These are phyloP conservation scores for Elongisporangium anandrum DNA, from an alignment of 352 stramenopile genomes.

Conservation along the genomic window DNA sequence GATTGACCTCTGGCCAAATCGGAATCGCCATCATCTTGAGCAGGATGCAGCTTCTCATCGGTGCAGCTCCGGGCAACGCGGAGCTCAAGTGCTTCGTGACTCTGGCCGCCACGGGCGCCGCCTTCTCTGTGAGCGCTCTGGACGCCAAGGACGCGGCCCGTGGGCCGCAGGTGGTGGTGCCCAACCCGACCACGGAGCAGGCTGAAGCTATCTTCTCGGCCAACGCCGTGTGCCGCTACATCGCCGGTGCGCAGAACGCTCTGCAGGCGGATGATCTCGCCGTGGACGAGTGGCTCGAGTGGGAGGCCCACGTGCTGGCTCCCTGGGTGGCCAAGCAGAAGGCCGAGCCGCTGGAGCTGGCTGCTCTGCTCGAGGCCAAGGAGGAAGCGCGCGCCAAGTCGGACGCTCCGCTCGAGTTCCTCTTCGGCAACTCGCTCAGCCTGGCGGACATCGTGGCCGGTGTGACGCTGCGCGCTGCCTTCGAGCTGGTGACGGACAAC, in stretches of 20 bases:
- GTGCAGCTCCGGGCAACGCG: conserved; percentile 49
- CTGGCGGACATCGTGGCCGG: conserved; percentile 72
- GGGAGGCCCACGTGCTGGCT: conserved; percentile 63
- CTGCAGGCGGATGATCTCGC: conserved; percentile 69
- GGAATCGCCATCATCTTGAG: neutral
- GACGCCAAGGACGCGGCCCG: conserved; percentile 57
- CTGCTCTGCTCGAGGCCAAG: conserved; percentile 51
- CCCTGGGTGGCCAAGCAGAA: conserved; percentile 55
- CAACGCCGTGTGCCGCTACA: conserved; percentile 75
- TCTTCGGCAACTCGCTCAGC: conserved; percentile 59
- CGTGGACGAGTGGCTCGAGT: conserved; percentile 82
- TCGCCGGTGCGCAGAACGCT: conserved; percentile 29
- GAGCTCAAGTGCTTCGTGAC: conserved; percentile 84
- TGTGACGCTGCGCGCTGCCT: conserved; percentile 56
- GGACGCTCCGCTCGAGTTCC: conserved; percentile 39
- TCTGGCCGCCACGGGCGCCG: conserved; percentile 36
- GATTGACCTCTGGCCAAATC: neutral
- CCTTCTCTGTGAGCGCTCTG: conserved; percentile 43
- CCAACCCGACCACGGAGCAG: conserved; percentile 8
- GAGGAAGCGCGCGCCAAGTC: conserved; percentile 51
- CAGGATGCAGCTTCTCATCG: conserved; percentile 68
- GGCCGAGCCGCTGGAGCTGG: conserved; percentile 25
- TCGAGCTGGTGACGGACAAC: conserved; percentile 48
- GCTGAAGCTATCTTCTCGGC: conserved; percentile 60
- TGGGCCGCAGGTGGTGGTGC: conserved; percentile 47